Evolutionary conservation across 208 protist species (phyloP).

Genomic region (Naegleria lovaniensis): DNA sequence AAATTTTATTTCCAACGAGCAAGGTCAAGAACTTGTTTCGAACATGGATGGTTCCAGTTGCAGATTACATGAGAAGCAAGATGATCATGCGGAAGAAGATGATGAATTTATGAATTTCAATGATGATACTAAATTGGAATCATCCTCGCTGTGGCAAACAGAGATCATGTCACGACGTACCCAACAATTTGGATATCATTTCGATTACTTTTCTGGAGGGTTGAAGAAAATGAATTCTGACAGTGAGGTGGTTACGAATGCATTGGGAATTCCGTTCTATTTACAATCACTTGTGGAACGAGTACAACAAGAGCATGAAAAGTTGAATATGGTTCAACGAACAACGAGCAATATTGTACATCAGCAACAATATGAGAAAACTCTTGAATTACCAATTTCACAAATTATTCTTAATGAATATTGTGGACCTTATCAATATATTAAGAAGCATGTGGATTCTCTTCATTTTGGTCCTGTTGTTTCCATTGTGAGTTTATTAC

Average conservation of each 20-base stretch:
- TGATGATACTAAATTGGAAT: no score
- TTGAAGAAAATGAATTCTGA: not conserved
- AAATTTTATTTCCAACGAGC: not conserved
- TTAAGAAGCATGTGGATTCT: not conserved
- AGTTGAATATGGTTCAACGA: not conserved
- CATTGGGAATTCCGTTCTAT: not conserved
- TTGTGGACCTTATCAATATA: not conserved
- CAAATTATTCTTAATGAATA: constrained; percentile 1
- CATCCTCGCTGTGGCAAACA: not conserved
- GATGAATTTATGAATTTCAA: no score
- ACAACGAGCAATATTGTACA: no score
- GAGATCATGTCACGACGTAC: not conserved
- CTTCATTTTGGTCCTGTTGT: not conserved
- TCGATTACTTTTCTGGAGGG: not conserved
- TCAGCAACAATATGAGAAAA: no score
- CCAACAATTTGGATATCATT: not conserved
- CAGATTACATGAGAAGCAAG: no score
- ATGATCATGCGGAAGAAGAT: no score
- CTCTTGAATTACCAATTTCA: not conserved
- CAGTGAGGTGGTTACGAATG: no score
- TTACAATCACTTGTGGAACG: not conserved
- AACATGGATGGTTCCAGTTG: no score
- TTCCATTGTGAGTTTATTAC: not conserved
- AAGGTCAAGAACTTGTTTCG: not conserved
- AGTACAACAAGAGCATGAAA: not conserved